phyloP scores from a whole-genome alignment of 441 rosid genomes.

The Pelargonium fulgidum region DNA sequence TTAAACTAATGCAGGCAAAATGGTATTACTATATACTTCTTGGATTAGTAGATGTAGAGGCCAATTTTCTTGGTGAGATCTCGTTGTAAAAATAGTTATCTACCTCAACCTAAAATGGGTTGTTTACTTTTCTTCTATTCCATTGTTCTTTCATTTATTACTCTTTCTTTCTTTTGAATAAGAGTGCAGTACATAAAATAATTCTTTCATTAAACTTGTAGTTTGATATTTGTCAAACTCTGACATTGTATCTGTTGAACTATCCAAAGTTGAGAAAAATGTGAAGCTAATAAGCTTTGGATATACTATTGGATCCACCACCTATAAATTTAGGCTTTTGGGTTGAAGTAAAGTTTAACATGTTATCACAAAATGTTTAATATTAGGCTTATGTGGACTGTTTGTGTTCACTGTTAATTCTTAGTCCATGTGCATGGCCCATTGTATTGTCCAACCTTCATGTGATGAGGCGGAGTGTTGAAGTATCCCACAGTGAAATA shows the following conservation, averaged over 20 bases:
- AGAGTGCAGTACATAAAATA: neutral
- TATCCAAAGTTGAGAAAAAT: too few relatives aligned
- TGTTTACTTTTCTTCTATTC: slow-evolving; percentile 4
- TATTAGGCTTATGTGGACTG: too few relatives aligned
- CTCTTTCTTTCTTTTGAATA: neutral
- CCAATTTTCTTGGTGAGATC: slow-evolving; percentile 76
- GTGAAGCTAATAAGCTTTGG: too few relatives aligned
- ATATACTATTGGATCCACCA: too few relatives aligned
- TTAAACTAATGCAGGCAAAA: slow-evolving; percentile 58
- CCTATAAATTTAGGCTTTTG: too few relatives aligned
- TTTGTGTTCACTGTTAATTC: too few relatives aligned
- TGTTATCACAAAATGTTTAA: too few relatives aligned
- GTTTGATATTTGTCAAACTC: neutral
- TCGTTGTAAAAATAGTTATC: neutral
- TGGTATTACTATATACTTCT: slow-evolving; percentile 79
- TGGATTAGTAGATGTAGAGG: slow-evolving; percentile 80
- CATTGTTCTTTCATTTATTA: neutral
- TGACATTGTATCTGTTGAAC: neutral
- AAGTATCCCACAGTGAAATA: too few relatives aligned
- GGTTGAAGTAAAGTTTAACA: too few relatives aligned
- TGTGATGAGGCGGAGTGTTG: too few relatives aligned
- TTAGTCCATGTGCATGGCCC: too few relatives aligned
- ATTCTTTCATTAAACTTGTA: neutral
- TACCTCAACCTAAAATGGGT: neutral
- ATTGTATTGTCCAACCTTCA: too few relatives aligned